phyloP scores from a whole-genome alignment of 2,329 filamentous ascomycete species.

The Gliomastix tumulicola region DNA sequence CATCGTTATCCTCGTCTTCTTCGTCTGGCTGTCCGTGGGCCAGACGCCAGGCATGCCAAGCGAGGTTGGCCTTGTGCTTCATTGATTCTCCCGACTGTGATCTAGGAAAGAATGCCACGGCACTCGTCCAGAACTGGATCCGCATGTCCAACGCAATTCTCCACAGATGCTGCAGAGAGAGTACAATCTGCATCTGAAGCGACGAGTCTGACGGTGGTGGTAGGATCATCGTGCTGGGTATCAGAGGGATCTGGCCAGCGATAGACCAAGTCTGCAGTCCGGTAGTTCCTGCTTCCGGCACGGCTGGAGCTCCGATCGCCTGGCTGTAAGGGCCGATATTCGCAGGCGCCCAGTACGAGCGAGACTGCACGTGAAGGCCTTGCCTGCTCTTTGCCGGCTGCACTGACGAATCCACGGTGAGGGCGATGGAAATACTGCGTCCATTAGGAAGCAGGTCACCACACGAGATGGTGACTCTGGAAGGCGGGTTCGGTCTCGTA shows the following conservation, averaged over 20 bases:
- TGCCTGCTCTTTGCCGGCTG: constrained; percentile 31
- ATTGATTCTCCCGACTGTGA: constrained; percentile 16
- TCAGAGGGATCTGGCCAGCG: constrained; percentile 85
- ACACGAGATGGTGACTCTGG: constrained; percentile 76
- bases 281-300: constrained; percentile 6
- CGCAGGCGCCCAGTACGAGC: constrained; percentile 95
- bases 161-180: constrained; percentile 86
- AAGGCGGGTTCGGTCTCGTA: constrained; percentile 70
- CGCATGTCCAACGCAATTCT: constrained; percentile 68
- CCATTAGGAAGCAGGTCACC: constrained; percentile 57
- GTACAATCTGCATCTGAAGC: constrained; percentile 52
- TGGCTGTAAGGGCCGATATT: constrained; percentile 98
- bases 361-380: constrained; percentile 81
- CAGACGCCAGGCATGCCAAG: constrained; percentile 38
- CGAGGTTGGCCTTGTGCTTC: constrained; percentile 29
- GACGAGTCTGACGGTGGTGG: constrained; percentile 26
- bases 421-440: constrained; percentile 53
- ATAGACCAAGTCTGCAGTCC: constrained; percentile 48
- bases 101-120: constrained; percentile 64
- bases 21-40: constrained; percentile 40
- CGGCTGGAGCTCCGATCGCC: constrained; percentile 52
- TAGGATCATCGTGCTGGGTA: constrained; percentile 71
- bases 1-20: constrained; percentile 30
- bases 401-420: constrained; percentile 27
- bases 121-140: constrained; percentile 68